Base-by-base conservation (phyloP, 352 stramenopile genomes). In the Phytopythium mirpurense region DNA sequence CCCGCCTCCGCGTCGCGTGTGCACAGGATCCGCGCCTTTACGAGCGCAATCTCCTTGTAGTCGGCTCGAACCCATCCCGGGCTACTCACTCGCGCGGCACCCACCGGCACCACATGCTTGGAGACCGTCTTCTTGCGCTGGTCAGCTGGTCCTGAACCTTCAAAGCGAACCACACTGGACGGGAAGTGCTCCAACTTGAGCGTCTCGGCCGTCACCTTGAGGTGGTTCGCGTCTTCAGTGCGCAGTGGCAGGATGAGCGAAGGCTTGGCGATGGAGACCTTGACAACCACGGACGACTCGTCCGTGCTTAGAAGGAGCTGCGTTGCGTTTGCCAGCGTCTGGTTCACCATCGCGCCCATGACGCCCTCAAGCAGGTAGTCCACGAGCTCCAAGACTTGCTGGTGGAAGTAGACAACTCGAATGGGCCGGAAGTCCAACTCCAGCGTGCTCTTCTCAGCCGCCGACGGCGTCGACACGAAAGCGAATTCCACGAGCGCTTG, bases 301-400 rank as follows among this genome's bases (percentile, higher is more conserved):
- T 86, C 68, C 65, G 89, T 65, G 27, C 73, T 72, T 8, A 93
- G 60, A 15, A 93, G 53, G 31, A 91, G 29, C 49, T 90, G 83
- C 18, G 83, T 92, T 11, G 83, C 83, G 26, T 63, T 88, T 21
- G 78, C 65, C 19, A 91, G 49, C 9, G 81, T 92, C 29, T 90
- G 68, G 26, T 65, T 85, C 38, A 92, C 67, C 56, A 91, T 81
- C 2, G 78, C 60, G 24, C 83, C 83, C 34, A 92, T 59, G 32
- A 94, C 75, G 12, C 83, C 83, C 67, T 94, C 81, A 51, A 92
- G 80, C 10, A 94, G 53, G 43, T 91, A 94, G 51, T 94, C 83
- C 11, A 79, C 72, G 11, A 94, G 56, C 54, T 94, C 83, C 36
- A 94, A 57, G 6, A 94, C 60, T 47, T 94, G 83, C n/a, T 94